phyloP scores from a whole-genome alignment of 2,329 filamentous ascomycete genomes.

The Cryphonectria japonica region DNA sequence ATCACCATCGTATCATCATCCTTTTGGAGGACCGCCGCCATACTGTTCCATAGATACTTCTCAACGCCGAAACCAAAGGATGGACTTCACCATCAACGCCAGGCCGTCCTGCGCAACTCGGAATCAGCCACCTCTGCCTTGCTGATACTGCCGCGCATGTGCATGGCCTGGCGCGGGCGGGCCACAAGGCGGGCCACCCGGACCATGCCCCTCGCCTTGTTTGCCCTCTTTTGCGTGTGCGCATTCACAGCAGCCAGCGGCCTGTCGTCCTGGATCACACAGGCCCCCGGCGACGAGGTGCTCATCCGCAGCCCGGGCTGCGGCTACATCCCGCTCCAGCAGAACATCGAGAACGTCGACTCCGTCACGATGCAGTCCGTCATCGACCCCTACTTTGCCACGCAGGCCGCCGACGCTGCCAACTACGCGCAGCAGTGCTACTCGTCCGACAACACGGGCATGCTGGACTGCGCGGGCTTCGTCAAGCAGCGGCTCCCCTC shows the following conservation, averaged over 20 bases:
- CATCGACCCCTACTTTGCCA: too few relatives aligned
- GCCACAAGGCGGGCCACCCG: neutral
- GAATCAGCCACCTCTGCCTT: neutral
- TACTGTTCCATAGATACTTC: constrained; percentile 31
- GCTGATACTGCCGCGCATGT: neutral
- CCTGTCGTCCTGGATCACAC: constrained; percentile 7
- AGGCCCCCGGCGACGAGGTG: neutral
- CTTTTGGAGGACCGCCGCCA: constrained; percentile 33
- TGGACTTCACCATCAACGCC: constrained; percentile 35
- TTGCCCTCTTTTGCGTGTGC: neutral
- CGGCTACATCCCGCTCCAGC: too few relatives aligned
- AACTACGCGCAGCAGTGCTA: too few relatives aligned
- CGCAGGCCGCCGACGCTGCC: too few relatives aligned
- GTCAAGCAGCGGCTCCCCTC: too few relatives aligned
- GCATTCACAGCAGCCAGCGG: constrained; percentile 18
- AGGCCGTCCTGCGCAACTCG: constrained; percentile 26
- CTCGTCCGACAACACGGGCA: too few relatives aligned
- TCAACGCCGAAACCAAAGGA: constrained; percentile 32
- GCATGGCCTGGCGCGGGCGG: constrained; percentile 6
- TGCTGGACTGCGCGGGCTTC: too few relatives aligned
- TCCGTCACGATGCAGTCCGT: too few relatives aligned
- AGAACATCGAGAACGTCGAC: too few relatives aligned
- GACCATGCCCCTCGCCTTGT: neutral
- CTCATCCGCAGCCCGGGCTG: too few relatives aligned
- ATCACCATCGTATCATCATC: constrained; percentile 30